These are phyloP conservation scores for Penicillium nucicola DNA, from an alignment of 495 filamentous ascomycete species.

Conservation along the genomic window DNA sequence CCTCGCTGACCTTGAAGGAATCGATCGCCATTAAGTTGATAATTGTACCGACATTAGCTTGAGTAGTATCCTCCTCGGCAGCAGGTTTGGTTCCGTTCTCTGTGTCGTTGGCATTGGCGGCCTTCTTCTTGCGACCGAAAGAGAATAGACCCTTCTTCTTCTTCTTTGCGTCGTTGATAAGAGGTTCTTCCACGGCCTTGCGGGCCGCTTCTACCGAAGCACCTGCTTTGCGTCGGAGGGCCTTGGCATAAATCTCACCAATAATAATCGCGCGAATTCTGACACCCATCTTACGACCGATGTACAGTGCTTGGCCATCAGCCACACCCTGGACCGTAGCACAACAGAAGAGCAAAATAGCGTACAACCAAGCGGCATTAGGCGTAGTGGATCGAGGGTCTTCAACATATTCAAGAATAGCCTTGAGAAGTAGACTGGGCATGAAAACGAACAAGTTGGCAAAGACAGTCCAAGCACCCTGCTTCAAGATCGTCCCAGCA, in stretches of 20 bases:
- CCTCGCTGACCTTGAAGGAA: slow-evolving; percentile 96
- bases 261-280: slow-evolving; percentile 91
- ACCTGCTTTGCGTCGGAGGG: slow-evolving; percentile 85
- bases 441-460: slow-evolving; percentile 81
- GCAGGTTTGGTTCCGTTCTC: slow-evolving; percentile 35
- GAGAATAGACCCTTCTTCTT: slow-evolving; percentile 53
- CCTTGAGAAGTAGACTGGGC: slow-evolving; percentile 85
- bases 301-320: slow-evolving; percentile 86
- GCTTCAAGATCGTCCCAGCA: slow-evolving; percentile 67
- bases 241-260: slow-evolving; percentile 96
- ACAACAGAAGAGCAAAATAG: slow-evolving; percentile 81
- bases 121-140: slow-evolving; percentile 58
- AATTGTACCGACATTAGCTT: slow-evolving; percentile 91
- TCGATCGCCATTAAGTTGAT: slow-evolving; percentile 99
- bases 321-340: slow-evolving; percentile 73
- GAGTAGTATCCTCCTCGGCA: slow-evolving; percentile 48
- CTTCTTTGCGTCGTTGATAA: slow-evolving; percentile 28
- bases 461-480: slow-evolving; percentile 75
- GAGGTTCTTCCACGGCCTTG: slow-evolving; percentile 36
- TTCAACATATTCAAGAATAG: slow-evolving; percentile 91
- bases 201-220: slow-evolving; percentile 59
- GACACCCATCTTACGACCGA: slow-evolving; percentile 92
- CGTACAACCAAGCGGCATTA: slow-evolving; percentile 95
- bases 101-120: slow-evolving; percentile 27
- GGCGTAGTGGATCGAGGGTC: slow-evolving; percentile 70